Evolutionary conservation across 192 early-diverging fungal species (phyloP), one percentile per base, ranked within the genome.

Genomic region (Coemansia sp.): DNA sequence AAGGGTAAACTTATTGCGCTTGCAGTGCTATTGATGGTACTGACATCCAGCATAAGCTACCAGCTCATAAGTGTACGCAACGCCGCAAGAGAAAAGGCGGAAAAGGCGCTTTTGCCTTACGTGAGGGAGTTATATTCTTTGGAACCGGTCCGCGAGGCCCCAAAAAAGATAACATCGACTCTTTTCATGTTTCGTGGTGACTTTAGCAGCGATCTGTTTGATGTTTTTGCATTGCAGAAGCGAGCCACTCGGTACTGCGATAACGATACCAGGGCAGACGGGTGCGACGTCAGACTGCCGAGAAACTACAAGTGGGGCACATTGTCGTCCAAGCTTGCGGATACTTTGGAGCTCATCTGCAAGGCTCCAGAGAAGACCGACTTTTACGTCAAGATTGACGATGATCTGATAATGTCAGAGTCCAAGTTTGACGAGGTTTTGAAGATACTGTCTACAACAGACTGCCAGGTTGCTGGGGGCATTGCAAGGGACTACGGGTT

Each of bases 361-460:
- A 59, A 59, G n/a, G 10, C 57, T 11, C 37, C 26, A 0, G 16
- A 38, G 13, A 59, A 56, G 26, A 23, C 57, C 57, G 57, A 59
- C 26, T 59, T 40, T 16, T 59, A 59, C 13, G 38, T 59, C 6
- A 59, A 59, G 39, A 15, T 15, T 9, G 57, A 59, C 18, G 57
- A 59, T 19, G 57, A 59, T 23, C n/a, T 59, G 39, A 59, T 59
- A 4, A 59, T 59, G 57, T 59, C 57, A 16, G 57, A 59, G 9
- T 59, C 57, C 7, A 41, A 18, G 37, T 38, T 59, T n/a, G 57
- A 59, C 57, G 16, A 59, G n/a, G n/a, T 59, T 18, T n/a, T 59
- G 7, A 41, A 38, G 39, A 23, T 40, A 4, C 16, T 59, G 57
- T 13, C 57, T 8, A 40, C 57, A 15, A 59, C 57, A 4, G n/a